Evolutionary conservation across 495 filamentous ascomycete genomes (phyloP).

Genomic region (Tuber calosporum): DNA sequence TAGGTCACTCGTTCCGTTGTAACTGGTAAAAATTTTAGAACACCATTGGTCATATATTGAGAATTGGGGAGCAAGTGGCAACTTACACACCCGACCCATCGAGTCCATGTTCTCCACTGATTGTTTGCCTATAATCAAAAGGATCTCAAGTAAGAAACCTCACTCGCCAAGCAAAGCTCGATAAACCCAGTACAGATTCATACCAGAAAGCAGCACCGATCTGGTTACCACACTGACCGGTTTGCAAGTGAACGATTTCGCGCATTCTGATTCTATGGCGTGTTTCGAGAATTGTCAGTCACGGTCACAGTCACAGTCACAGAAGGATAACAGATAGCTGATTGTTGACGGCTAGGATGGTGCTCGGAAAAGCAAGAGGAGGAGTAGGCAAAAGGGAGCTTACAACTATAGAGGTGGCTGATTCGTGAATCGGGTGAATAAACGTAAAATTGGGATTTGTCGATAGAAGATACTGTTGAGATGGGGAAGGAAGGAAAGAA

Average conservation of each 20-base stretch:
- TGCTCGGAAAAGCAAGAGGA: constrained; percentile 6
- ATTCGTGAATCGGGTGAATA: constrained; percentile 16
- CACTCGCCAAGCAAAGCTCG: not conserved
- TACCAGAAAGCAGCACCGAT: constrained; percentile 99
- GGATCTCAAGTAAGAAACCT: constrained; percentile 41
- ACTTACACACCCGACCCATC: constrained; percentile 89
- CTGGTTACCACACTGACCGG: constrained; percentile 99
- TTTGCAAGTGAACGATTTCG: constrained; percentile 97
- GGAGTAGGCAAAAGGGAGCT: constrained; percentile 1
- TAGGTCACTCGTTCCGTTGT: constrained; percentile 95
- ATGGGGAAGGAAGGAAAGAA: constrained; percentile 35
- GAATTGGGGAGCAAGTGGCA: constrained; percentile 10
- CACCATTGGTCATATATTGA: constrained; percentile 11
- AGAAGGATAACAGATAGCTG: constrained; percentile 7
- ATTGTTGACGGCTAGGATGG: constrained; percentile 13
- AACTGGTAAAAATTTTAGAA: constrained; percentile 51
- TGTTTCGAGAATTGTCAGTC: constrained; percentile 13
- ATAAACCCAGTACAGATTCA: constrained; percentile 40
- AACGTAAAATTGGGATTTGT: constrained; percentile 12
- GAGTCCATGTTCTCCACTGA: constrained; percentile 98
- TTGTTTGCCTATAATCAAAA: constrained; percentile 62
- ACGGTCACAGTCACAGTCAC: constrained; percentile 14
- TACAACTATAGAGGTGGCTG: constrained; percentile 13
- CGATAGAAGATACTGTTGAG: constrained; percentile 31
- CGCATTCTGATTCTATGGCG: constrained; percentile 58